These are phyloP conservation scores for Fusarium decemcellulare DNA, from an alignment of 2,329 filamentous ascomycete genomes.

Conservation along the genomic window DNA sequence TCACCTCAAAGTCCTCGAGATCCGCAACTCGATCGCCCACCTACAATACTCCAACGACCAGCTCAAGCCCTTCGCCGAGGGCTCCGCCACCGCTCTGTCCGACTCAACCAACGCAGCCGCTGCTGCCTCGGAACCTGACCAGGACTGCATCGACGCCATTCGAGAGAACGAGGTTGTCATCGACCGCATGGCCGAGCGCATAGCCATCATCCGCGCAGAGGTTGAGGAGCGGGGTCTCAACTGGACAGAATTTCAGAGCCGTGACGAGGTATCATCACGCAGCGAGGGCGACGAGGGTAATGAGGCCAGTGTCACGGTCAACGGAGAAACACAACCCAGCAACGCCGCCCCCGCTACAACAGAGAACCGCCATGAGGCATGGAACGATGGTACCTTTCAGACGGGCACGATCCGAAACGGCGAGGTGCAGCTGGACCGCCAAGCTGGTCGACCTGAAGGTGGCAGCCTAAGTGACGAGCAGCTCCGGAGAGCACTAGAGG, in stretches of 20 bases:
- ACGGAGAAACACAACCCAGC: slow-evolving; percentile 30
- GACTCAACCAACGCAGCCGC: slow-evolving; percentile 17
- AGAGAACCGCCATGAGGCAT: slow-evolving; percentile 58
- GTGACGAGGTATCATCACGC: slow-evolving; percentile 58
- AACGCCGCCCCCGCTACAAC: slow-evolving; percentile 1
- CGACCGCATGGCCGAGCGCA: slow-evolving; percentile 75
- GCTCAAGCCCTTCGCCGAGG: slow-evolving; percentile 77
- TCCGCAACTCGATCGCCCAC: slow-evolving; percentile 81
- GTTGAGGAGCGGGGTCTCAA: slow-evolving; percentile 70
- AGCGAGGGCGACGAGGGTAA: slow-evolving; percentile 37
- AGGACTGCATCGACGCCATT: slow-evolving; percentile 82
- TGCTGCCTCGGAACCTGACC: slow-evolving; percentile 62
- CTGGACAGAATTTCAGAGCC: slow-evolving; percentile 70
- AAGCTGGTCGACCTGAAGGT: slow-evolving; percentile 49
- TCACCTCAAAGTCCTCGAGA: slow-evolving; percentile 81
- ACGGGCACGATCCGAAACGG: slow-evolving; percentile 69
- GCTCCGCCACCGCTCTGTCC: slow-evolving; percentile 52
- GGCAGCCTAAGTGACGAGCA: slow-evolving; percentile 72
- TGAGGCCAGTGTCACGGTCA: slow-evolving; percentile 26
- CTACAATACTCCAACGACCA: slow-evolving; percentile 82
- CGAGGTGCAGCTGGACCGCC: slow-evolving; percentile 60
- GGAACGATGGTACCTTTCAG: slow-evolving; percentile 76
- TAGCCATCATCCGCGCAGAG: slow-evolving; percentile 74
- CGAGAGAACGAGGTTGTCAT: slow-evolving; percentile 80
- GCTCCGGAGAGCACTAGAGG: slow-evolving; percentile 68